phyloP scores from a whole-genome alignment of 345 rosid species.

The Camelina sativa region DNA sequence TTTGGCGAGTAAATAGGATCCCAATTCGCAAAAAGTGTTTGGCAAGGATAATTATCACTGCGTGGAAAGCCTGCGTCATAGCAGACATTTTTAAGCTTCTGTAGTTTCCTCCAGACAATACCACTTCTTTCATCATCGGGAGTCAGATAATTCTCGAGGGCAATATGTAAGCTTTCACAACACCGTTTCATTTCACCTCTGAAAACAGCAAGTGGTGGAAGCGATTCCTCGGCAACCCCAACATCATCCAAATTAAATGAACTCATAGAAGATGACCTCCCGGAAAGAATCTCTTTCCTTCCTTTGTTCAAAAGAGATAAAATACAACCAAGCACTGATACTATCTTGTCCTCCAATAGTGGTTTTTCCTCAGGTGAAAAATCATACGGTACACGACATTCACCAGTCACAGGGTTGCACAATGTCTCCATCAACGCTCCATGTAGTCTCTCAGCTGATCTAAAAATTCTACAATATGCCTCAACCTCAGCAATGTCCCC shows the following conservation, averaged over 20 bases:
- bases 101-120: conserved; percentile 86
- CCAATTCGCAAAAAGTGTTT: conserved; percentile 81
- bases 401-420: conserved; percentile 96
- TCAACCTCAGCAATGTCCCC: conserved; percentile 98
- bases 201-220: conserved; percentile 92
- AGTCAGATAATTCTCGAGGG: conserved; percentile 84
- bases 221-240: conserved; percentile 63
- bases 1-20: conserved; percentile 65
- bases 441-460: conserved; percentile 84
- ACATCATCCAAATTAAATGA: conserved; percentile 55
- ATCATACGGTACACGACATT: conserved; percentile 78
- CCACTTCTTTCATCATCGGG: conserved; percentile 69
- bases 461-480: conserved; percentile 93
- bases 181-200: conserved; percentile 97
- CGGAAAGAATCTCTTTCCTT: conserved; percentile 89
- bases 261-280: conserved; percentile 66
- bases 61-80: conserved; percentile 88
- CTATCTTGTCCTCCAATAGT: conserved; percentile 84
- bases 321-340: conserved; percentile 91
- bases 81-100: conserved; percentile 91
- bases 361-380: conserved; percentile 83
- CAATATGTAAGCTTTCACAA: conserved; percentile 90
- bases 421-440: conserved; percentile 87
- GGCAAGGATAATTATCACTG: conserved; percentile 69
- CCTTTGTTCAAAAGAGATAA: conserved; percentile 85